phyloP scores from a whole-genome alignment of 1,139 yeast species.

The Suhomyces atakaporum region DNA sequence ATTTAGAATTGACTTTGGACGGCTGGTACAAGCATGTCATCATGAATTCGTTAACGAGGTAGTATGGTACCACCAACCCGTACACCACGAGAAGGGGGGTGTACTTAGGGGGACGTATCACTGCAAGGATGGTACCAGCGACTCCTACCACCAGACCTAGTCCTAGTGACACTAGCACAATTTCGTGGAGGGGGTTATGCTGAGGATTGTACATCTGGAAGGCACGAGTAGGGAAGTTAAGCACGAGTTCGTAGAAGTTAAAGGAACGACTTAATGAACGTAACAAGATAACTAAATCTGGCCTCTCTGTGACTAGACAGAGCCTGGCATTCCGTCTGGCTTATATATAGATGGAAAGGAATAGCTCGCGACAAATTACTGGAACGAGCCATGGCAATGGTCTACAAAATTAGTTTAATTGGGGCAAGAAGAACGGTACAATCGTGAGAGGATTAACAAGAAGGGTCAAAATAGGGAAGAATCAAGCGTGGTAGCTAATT shows the following conservation, averaged over 20 bases:
- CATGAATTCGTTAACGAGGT: constrained; percentile 35
- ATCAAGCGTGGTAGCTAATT: too few species aligned
- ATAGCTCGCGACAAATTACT: constrained; percentile 6
- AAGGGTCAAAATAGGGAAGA: too few species aligned
- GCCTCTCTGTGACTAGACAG: too few species aligned
- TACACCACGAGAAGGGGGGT: constrained; percentile 19
- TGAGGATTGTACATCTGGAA: constrained; percentile 20
- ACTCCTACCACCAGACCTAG: constrained; percentile 26
- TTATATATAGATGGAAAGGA: too few species aligned
- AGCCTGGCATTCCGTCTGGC: too few species aligned
- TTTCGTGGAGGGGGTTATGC: constrained; percentile 26
- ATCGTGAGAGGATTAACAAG: too few species aligned
- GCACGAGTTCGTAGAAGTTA: background rate
- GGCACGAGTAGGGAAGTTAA: too few species aligned
- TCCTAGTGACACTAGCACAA: constrained; percentile 22
- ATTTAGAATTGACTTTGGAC: constrained; percentile 26
- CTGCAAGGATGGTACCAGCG: constrained; percentile 7
- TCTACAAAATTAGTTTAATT: background rate
- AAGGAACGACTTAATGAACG: too few species aligned
- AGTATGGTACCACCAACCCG: constrained; percentile 24
- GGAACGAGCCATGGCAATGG: constrained; percentile 4
- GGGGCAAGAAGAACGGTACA: too few species aligned
- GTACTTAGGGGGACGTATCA: background rate
- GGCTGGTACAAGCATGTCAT: constrained; percentile 31
- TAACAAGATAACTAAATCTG: too few species aligned